Conservation (phyloP, 2,329 filamentous ascomycete species). For the Tetracladium maxilliforme region DNA sequence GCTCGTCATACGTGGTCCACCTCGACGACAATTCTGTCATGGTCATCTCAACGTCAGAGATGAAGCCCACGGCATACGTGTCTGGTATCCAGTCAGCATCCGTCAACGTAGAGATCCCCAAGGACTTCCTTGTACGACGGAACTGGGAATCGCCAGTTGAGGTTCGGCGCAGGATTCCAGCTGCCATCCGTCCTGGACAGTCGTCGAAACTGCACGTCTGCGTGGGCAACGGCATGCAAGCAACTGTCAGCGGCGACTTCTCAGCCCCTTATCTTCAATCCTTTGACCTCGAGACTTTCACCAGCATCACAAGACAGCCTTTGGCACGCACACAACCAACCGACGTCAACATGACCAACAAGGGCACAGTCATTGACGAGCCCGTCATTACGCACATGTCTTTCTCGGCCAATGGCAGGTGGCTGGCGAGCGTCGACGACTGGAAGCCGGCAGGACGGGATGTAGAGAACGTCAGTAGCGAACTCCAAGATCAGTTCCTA, state of each 20-base stretch:
- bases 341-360: conserved; percentile 59
- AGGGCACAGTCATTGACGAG: conserved; percentile 57
- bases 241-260: conserved; percentile 33
- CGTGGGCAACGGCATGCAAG: conserved; percentile 43
- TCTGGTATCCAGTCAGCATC: conserved; percentile 58
- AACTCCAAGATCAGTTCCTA: conserved; percentile 28
- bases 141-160: conserved; percentile 3
- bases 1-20: conserved; percentile 70
- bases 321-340: conserved; percentile 80
- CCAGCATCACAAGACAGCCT: conserved; percentile 74
- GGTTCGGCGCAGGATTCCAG: conserved; percentile 37
- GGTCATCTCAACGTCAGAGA: conserved; percentile 77
- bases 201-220: conserved; percentile 53
- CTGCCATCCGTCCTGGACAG: conserved; percentile 44
- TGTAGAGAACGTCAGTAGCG: conserved; percentile 38
- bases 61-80: conserved; percentile 72
- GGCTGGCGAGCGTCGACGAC: conserved; percentile 84
- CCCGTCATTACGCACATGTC: conserved; percentile 64
- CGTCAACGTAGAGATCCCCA: conserved; percentile 15
- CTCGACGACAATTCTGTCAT: conserved; percentile 88
- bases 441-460: conserved; percentile 69
- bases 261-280: conserved; percentile 60
- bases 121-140: conserved; percentile 10
- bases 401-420: conserved; percentile 67
- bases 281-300: conserved; percentile 68